Evolutionary conservation across 2,329 filamentous ascomycete species (phyloP).

Genomic region (Sphaceloma murrayae): DNA sequence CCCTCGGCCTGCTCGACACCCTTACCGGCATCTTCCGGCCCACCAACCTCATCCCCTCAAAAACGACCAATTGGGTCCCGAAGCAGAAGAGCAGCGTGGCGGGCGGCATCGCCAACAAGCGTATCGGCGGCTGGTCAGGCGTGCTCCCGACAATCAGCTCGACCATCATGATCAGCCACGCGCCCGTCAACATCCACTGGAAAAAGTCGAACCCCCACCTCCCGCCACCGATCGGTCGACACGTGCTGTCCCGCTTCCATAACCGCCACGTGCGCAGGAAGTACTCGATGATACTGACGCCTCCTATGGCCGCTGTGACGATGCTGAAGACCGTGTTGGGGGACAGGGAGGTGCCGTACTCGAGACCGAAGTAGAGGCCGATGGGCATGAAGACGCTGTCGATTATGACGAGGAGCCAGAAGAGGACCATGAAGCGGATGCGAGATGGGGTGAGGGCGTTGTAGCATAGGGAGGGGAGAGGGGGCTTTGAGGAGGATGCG

Average conservation of each 20-base stretch:
- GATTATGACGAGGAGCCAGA: conserved; percentile 51
- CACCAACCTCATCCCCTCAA: conserved; percentile 40
- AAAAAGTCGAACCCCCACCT: conserved; percentile 45
- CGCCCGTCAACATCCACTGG: conserved; percentile 48
- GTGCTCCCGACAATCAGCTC: conserved; percentile 45
- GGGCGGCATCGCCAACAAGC: conserved; percentile 45
- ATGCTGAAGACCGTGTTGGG: conserved; percentile 46
- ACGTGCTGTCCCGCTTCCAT: conserved; percentile 44
- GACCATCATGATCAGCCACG: conserved; percentile 48
- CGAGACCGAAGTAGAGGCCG: conserved; percentile 51
- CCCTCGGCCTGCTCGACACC: conserved; percentile 44
- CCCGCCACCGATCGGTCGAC: conserved; percentile 42
- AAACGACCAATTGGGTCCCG: conserved; percentile 41
- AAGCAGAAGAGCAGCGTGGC: conserved; percentile 45
- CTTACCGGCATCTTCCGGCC: conserved; percentile 40
- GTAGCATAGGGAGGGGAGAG: conserved; percentile 45
- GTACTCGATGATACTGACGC: conserved; percentile 46
- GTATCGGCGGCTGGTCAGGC: conserved; percentile 41
- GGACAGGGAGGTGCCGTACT: conserved; percentile 46
- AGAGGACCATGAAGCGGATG: conserved; percentile 41
- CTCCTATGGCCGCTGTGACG: conserved; percentile 44
- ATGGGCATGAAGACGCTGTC: conserved; percentile 52
- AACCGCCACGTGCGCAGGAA: conserved; percentile 41
- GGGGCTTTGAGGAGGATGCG: background rate
- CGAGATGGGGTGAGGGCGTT: conserved; percentile 45